Conservation (phyloP, 495 filamentous ascomycete species). For the Astrothelium subdiscretum region DNA sequence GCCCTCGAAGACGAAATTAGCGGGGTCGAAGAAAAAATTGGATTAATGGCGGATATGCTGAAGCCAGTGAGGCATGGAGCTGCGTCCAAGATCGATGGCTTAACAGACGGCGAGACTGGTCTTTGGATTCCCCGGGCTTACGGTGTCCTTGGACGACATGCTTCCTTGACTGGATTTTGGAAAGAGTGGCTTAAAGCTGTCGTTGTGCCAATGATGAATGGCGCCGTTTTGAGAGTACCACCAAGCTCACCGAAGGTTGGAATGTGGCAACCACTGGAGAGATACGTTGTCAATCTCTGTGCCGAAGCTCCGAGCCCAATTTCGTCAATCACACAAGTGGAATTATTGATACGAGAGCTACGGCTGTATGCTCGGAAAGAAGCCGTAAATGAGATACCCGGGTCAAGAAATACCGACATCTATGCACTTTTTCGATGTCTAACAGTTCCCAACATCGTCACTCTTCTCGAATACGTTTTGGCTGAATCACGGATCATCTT, state of each 20-base stretch:
- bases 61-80: conserved; percentile 87
- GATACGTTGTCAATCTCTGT: conserved; percentile 96
- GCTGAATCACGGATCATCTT: conserved; percentile 93
- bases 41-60: conserved; percentile 88
- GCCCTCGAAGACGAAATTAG: conserved; percentile 86
- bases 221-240: conserved; percentile 68
- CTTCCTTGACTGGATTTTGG: conserved; percentile 82
- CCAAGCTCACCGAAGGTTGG: conserved; percentile 82
- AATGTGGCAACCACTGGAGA: conserved; percentile 92
- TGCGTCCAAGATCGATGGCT: conserved; percentile 90
- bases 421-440: conserved; percentile 86
- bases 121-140: conserved; percentile 94
- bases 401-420: conserved; percentile 82
- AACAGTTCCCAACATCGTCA: conserved; percentile 80
- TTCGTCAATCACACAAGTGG: conserved; percentile 89
- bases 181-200: conserved; percentile 96
- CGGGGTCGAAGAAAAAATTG: conserved; percentile 92
- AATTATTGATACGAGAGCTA: conserved; percentile 80
- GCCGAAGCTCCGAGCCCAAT: conserved; percentile 87
- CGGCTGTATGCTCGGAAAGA: conserved; percentile 88
- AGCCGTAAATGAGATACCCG: conserved; percentile 85
- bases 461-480: conserved; percentile 86
- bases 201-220: conserved; percentile 87
- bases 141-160: conserved; percentile 81
- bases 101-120: conserved; percentile 91